Base-by-base conservation (phyloP, 2,329 filamentous ascomycete species). In the Fusarium haematococcum region DNA sequence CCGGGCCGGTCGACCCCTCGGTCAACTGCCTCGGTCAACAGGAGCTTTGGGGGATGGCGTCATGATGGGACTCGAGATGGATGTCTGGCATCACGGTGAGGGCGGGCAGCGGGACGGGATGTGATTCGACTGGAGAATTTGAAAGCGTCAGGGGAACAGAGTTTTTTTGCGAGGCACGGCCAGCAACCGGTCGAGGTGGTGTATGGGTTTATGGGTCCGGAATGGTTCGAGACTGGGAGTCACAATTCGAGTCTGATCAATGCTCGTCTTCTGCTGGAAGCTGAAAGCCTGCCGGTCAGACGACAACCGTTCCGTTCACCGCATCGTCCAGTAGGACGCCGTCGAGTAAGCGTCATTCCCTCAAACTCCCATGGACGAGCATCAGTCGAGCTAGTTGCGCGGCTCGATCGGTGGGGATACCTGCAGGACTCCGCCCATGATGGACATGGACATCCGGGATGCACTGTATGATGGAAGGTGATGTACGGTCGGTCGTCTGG, bases 281-380 rank as follows among this genome's bases (percentile, higher is more conserved):
- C 48, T 32, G 25, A 52, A 52, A 52, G 25, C 32, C 27, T n/a
- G 52, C 52, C 32, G 64, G 73, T 75, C 73, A 74, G 70, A 54
- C 73, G 73, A 75, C 70, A 32, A 61, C 69, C 50, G 45, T 48
- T 56, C 67, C 68, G 39, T 45, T 75, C 73, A 75, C 60, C 59
- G 64, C 64, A 64, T 50, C 45, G 50, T 63, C 76, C 77, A 79
- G 77, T 79, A 70, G 61, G 56, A 79, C 65, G 64, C 67, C 68
- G 68, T 73, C 74, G 76, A 79, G 77, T 79, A 79, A 79, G 77
- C 77, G 77, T 78, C 77, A 79, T 79, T 77, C 43, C 56, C 65
- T 70, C 63, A 69, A 68, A 69, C 67, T 73, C 67, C 70, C 76
- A 77, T 78, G 77, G 77, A 65, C 68, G 69, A 64, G 63, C 41